These are phyloP conservation scores for Podaxis sp. DNA, from an alignment of 768 basidiomycete species.

Conservation along the genomic window DNA sequence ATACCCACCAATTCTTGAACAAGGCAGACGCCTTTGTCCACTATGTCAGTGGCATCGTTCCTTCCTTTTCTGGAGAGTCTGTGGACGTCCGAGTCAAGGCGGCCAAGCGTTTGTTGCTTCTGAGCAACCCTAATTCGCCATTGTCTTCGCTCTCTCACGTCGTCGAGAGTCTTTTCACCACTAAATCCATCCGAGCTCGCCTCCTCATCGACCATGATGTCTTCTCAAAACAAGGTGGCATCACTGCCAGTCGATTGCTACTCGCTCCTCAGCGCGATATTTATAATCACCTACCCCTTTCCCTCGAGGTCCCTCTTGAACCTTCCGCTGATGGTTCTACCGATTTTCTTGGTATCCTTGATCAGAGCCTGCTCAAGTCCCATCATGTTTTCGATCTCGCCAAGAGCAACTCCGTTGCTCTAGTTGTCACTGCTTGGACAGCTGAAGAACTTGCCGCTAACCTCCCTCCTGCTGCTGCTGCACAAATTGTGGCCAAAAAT, in stretches of 20 bases:
- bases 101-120: slow-evolving; percentile 65
- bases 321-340: slow-evolving; percentile 42
- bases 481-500: slow-evolving; percentile 47
- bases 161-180: slow-evolving; percentile 58
- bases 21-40: slow-evolving; percentile 40
- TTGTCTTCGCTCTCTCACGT: slow-evolving; percentile 53
- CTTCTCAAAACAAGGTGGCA: slow-evolving; percentile 70
- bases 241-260: slow-evolving; percentile 67
- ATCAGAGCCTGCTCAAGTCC: slow-evolving; percentile 73
- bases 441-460: slow-evolving; percentile 69
- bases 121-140: slow-evolving; percentile 56
- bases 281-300: slow-evolving; percentile 46
- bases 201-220: slow-evolving; percentile 71
- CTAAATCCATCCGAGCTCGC: slow-evolving; percentile 51
- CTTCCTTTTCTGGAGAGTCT: slow-evolving; percentile 14
- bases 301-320: slow-evolving; percentile 56
- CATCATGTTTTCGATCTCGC: slow-evolving; percentile 72
- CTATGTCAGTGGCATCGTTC: slow-evolving; percentile 34
- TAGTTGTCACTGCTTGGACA: slow-evolving; percentile 77
- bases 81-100: slow-evolving; percentile 28
- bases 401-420: slow-evolving; percentile 63
- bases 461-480: slow-evolving; percentile 49
- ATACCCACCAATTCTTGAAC: slow-evolving; percentile 50
- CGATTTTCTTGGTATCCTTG: slow-evolving; percentile 75
- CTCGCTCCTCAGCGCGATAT: slow-evolving; percentile 46